Percentiles rank a stretch among this genome's conserved stretches.
Evolutionary conservation across 176 grass and related monocot species (phyloP).

Genomic region (Aegilops longissima): DNA sequence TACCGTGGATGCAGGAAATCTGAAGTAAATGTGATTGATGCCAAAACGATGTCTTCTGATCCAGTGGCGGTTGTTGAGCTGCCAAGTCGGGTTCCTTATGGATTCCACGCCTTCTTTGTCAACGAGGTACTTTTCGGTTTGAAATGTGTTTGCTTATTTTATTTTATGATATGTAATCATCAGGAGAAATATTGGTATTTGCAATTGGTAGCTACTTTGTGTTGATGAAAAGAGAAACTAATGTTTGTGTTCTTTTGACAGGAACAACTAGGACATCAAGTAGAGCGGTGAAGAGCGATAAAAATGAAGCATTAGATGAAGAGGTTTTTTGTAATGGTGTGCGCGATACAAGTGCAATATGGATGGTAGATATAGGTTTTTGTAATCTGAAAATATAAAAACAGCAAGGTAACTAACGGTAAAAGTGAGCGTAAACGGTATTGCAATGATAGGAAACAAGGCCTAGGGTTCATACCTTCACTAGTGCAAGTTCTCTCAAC

Average conservation of each 20-base stretch:
- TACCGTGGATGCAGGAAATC: constrained; percentile 60
- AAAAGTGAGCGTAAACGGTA: too few relatives aligned
- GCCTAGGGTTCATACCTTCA: too few relatives aligned
- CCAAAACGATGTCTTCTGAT: constrained; percentile 79
- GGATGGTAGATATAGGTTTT: too few relatives aligned
- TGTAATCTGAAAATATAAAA: too few relatives aligned
- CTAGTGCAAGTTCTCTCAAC: too few relatives aligned
- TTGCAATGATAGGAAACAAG: too few relatives aligned
- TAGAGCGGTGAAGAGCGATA: too few relatives aligned
- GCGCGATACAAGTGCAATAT: too few relatives aligned
- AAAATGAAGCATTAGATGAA: too few relatives aligned
- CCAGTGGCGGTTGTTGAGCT: constrained; percentile 76
- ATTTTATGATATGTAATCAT: too few relatives aligned
- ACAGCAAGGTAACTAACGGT: too few relatives aligned
- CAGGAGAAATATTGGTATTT: not conserved
- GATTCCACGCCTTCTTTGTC: constrained; percentile 94
- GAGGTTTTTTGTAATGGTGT: not conserved
- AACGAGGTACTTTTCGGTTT: constrained; percentile 45
- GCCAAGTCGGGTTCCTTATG: constrained; percentile 70
- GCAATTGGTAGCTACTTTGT: not conserved
- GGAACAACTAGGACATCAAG: constrained; percentile 34
- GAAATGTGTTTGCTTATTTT: not conserved
- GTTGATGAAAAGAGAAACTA: not conserved
- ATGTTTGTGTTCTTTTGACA: not conserved
- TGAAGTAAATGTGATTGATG: constrained; percentile 78